These are phyloP conservation scores for Linaria vulgaris DNA, from an alignment of 257 asterid species.

Conservation along the genomic window DNA sequence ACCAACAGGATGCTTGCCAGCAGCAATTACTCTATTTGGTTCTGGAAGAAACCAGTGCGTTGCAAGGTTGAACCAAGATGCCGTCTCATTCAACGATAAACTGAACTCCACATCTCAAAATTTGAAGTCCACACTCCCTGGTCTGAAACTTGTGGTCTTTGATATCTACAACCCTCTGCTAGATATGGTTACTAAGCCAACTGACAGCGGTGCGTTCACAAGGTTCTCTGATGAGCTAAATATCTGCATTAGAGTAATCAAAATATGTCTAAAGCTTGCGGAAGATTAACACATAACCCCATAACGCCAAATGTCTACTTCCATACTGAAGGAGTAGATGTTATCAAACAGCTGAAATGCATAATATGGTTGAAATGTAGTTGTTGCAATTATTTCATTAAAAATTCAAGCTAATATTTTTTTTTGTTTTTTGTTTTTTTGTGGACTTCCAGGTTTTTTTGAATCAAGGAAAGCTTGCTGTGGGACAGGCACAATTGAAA, in stretches of 20 bases:
- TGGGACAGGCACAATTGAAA: conserved; percentile 85
- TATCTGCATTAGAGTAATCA: background rate
- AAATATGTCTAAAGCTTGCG: background rate
- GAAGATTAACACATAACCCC: background rate
- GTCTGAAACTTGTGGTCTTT: conserved; percentile 64
- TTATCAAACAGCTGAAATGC: background rate
- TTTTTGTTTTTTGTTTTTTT: too few relatives aligned
- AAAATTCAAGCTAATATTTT: too few relatives aligned
- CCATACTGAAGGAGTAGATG: background rate
- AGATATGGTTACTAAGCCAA: conserved; percentile 62
- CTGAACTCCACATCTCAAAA: conserved; percentile 61
- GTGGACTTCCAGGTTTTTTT: conserved; percentile 50
- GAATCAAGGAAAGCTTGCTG: conserved; percentile 87
- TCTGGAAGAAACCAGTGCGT: conserved; percentile 70
- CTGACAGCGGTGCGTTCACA: conserved; percentile 45
- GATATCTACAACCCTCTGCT: conserved; percentile 79
- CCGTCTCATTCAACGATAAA: conserved; percentile 75
- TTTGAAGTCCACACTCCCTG: conserved; percentile 66
- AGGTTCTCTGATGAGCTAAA: background rate
- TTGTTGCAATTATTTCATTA: too few relatives aligned
- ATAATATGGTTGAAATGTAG: background rate
- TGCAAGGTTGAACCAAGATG: conserved; percentile 60
- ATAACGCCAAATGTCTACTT: background rate
- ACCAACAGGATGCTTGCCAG: conserved; percentile 90
- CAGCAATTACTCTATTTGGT: conserved; percentile 81